Base-by-base conservation (phyloP, 2,329 filamentous ascomycete genomes). In the Rugonectria rugulosa region DNA sequence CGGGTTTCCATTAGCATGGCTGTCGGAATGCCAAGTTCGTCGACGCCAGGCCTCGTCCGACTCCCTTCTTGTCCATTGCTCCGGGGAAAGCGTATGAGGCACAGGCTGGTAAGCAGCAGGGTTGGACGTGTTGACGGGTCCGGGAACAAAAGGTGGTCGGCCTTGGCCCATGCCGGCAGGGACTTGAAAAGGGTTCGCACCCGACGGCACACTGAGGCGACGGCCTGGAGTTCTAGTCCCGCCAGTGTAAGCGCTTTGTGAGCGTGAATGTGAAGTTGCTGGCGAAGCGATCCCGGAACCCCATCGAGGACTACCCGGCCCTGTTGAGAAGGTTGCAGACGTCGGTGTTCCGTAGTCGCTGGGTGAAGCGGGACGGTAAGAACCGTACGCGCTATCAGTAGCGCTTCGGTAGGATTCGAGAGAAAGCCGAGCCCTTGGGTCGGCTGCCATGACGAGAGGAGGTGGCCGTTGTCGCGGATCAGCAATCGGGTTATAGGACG, bases 1-100 rank as follows among this genome's bases (percentile, higher is more conserved):
- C 14, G 84, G 82, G 43, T 88, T 85, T 26, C 86, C 79, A 56
- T 81, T 81, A 58, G 86, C 86, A 60, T 82, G 81, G 56, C 87
- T 89, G 59, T 92, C 90, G 1, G 92, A 91, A 73, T 97, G 93
- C 93, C 93, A 97, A 3, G 93, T 97, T 48, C 92, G 85, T 59
- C 93, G 82, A 61, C 92, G 86, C 84, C 88, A 91, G 51, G 91
- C 89, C 36, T 92, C 88, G 60, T 96, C 92, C 1, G 83, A 77
- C 17, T 92, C 89, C 36, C 88, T 81, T 24, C 88, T 79, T 5
- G 84, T 81, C 73, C 86, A 88, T 7, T 80, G 79, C 27, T 82
- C 80, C 1, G 87, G 85, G 36, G 78, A 82, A 74, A 86, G 62
- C 58, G 88, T 79, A 45, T 85, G 83, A 62, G 83, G 85, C 52